A percentile compares a stretch with the other conserved stretches of the same genome.
phyloP scores from a whole-genome alignment of 169 alveolate species.

The Plasmodium cynomolgi region DNA sequence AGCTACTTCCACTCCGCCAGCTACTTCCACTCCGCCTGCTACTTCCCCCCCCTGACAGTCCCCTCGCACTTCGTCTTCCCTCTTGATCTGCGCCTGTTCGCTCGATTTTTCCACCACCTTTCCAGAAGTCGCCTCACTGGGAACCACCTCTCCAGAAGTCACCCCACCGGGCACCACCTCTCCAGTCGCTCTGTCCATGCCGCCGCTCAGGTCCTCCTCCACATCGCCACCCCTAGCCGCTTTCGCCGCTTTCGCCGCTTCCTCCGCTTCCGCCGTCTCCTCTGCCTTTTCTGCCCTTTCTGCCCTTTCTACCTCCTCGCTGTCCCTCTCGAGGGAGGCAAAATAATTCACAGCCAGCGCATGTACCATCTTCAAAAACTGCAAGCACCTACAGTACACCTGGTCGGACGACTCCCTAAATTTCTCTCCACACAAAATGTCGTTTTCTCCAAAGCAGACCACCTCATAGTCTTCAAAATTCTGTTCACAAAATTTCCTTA shows the following conservation, averaged over 20 bases:
- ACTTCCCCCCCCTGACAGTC: neutral
- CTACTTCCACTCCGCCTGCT: neutral
- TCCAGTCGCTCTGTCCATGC: neutral
- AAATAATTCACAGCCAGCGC: slow-evolving; percentile 50
- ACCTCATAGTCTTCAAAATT: slow-evolving; percentile 66
- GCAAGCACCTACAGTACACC: slow-evolving; percentile 58
- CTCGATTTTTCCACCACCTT: neutral
- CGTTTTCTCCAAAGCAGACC: slow-evolving; percentile 54
- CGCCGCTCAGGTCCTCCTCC: too few species aligned
- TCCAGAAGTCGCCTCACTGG: too few species aligned
- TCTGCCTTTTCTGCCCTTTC: neutral
- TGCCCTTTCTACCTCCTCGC: too few species aligned
- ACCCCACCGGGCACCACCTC: too few species aligned
- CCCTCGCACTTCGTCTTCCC: neutral
- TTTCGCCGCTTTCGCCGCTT: neutral
- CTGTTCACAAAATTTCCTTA: slow-evolving; percentile 35
- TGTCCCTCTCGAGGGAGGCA: slow-evolving; percentile 33
- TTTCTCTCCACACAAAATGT: slow-evolving; percentile 5
- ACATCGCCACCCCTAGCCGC: too few species aligned
- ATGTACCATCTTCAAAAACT: slow-evolving; percentile 47
- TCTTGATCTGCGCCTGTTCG: neutral
- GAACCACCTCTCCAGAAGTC: too few species aligned
- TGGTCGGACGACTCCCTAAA: slow-evolving; percentile 65
- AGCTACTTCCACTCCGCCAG: too few species aligned
- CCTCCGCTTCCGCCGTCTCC: neutral